Evolutionary conservation across 768 basidiomycete genomes (phyloP), one percentile per base, ranked within the genome.

Genomic region (Paxillus involutus): DNA sequence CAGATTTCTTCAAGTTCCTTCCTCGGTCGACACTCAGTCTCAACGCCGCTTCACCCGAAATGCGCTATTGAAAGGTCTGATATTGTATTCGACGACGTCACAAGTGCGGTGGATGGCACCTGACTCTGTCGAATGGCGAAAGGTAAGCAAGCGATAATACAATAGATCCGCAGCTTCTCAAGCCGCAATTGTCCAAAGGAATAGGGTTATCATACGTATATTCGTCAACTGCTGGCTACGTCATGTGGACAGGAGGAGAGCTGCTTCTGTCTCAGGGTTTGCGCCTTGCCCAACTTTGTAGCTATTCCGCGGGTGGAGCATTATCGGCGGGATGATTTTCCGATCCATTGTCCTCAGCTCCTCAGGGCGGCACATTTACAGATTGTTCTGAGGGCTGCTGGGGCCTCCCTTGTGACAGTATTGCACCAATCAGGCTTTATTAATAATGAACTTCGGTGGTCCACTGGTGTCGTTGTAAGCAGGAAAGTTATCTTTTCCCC

Each of bases 401-500:
- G 36, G 35, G 44, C 6, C 19, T 43, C 4, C 49, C 43, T 7
- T 46, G 56, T 12, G 52, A 43, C 24, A 30, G n/a, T 12, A 30
- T 30, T 29, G 43, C 30, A 29, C 24, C 58, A 53, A 29, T 53
- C 36, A 6, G 52, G 4, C 19, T 74, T 74, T n/a, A n/a, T n/a
- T n/a, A n/a, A n/a, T n/a, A 0, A 62, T 36, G 58, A 81, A 81
- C 50, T 74, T 77, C 26, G 80, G 80, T 26, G 79, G 80, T 10
- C 77, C 70, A 30, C 79, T 78, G 12, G 62, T 47, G 13, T 58
- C 63, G 42, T 80, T 75, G 44, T 81, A 82, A 5, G 79, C 77
- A 8, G 80, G 80, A 24, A 81, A 71, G 0, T 61, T 53, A 32
- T 81, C 80, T 56, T 80, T 81, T 54, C 77, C 75, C 51, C 68